Percentiles rank a stretch among this genome's conserved stretches.
These are phyloP conservation scores for Saccharomycopsis sp. DNA, from an alignment of 805 yeast genomes.

Conservation along the genomic window DNA sequence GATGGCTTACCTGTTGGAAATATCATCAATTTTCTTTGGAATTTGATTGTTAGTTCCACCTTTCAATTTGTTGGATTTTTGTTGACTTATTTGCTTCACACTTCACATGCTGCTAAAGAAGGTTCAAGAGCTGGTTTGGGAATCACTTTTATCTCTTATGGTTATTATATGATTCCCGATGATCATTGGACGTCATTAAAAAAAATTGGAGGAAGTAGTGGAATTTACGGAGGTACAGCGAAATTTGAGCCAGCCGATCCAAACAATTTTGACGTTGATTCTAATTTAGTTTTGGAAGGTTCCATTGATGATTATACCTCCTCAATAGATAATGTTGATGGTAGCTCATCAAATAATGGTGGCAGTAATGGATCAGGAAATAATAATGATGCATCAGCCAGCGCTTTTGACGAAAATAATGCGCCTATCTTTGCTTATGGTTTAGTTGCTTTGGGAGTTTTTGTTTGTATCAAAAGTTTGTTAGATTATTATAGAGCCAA, in stretches of 20 bases:
- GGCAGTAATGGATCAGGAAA: background rate
- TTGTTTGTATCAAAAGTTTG: slow-evolving; percentile 57
- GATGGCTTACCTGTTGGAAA: slow-evolving; percentile 96
- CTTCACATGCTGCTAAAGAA: slow-evolving; percentile 94
- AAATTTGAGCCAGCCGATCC: slow-evolving; percentile 50
- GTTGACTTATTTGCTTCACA: slow-evolving; percentile 80
- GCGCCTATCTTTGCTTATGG: slow-evolving; percentile 19
- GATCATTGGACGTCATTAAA: slow-evolving; percentile 22
- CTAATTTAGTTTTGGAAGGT: slow-evolving; percentile 21
- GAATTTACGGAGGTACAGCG: slow-evolving; percentile 18
- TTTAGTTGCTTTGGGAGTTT: slow-evolving; percentile 44
- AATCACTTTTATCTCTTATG: slow-evolving; percentile 65
- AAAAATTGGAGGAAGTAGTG: slow-evolving; percentile 10
- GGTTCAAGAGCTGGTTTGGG: slow-evolving; percentile 94
- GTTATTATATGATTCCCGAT: slow-evolving; percentile 44
- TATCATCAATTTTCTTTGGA: slow-evolving; percentile 83
- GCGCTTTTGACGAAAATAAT: slow-evolving; percentile 17
- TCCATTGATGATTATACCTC: slow-evolving; percentile 22
- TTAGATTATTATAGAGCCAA: slow-evolving; percentile 67
- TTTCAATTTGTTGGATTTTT: slow-evolving; percentile 92
- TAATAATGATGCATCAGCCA: slow-evolving; percentile 11
- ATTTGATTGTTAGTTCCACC: slow-evolving; percentile 74
- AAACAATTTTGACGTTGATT: slow-evolving; percentile 38
- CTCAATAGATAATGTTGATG: slow-evolving; percentile 18
- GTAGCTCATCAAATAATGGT: too few species aligned